A percentile compares a stretch with the other conserved stretches of the same genome.
phyloP scores from a whole-genome alignment of 352 stramenopile species.

The Phytophthora palmivora region DNA sequence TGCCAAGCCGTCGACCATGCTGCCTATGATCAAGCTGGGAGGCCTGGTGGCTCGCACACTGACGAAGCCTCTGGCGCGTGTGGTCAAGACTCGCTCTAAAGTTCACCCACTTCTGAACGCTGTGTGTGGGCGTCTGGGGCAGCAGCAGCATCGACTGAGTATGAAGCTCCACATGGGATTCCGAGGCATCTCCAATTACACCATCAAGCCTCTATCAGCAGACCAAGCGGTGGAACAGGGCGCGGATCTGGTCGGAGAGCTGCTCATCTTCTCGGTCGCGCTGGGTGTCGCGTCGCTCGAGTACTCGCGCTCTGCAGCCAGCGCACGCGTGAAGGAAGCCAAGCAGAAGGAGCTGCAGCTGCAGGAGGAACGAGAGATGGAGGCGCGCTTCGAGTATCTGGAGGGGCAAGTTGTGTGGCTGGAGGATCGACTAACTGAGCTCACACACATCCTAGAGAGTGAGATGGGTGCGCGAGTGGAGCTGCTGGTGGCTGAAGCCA shows the following conservation, averaged over 20 bases:
- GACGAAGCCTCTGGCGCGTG: conserved; percentile 90
- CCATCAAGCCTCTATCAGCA: conserved; percentile 73
- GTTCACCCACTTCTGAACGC: conserved; percentile 65
- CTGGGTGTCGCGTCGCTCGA: conserved; percentile 74
- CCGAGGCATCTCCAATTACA: conserved; percentile 77
- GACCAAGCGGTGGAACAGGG: conserved; percentile 84
- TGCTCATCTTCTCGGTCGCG: conserved; percentile 84
- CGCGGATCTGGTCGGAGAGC: conserved; percentile 76
- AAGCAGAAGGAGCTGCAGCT: conserved; percentile 56
- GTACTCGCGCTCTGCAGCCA: conserved; percentile 73
- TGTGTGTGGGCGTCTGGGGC: conserved; percentile 65
- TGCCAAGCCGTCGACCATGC: conserved; percentile 34
- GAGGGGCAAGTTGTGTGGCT: conserved; percentile 59
- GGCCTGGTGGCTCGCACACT: conserved; percentile 83
- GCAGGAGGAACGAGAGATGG: conserved; percentile 51
- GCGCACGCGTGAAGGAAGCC: conserved; percentile 63
- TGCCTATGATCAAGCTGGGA: conserved; percentile 88
- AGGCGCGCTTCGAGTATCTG: conserved; percentile 59
- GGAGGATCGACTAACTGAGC: conserved; percentile 44
- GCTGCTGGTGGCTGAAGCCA: conserved; percentile 16
- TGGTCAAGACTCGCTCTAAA: conserved; percentile 91
- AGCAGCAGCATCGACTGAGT: conserved; percentile 67
- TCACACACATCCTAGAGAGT: conserved; percentile 46
- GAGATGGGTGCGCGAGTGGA: conserved; percentile 32
- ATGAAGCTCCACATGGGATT: conserved; percentile 87